phyloP scores from a whole-genome alignment of 2,329 filamentous ascomycete genomes.

The Lomentospora prolificans region DNA sequence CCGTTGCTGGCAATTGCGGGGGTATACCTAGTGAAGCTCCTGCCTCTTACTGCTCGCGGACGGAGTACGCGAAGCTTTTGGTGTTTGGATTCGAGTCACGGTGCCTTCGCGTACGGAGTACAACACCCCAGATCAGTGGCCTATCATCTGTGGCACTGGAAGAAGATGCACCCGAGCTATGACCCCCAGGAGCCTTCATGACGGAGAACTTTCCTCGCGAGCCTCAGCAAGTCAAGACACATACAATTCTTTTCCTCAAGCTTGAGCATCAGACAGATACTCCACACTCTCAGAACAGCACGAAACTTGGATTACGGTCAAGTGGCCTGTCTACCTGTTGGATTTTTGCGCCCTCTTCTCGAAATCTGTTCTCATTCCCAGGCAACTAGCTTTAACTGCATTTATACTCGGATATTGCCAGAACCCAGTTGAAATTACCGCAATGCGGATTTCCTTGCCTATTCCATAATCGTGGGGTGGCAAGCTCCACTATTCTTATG shows the following conservation, averaged over 20 bases:
- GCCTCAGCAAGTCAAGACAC: too few relatives aligned
- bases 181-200: neutral
- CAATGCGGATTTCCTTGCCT: neutral
- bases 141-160: slow-evolving; percentile 1
- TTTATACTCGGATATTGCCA: neutral
- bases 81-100: neutral
- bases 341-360: neutral
- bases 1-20: too few relatives aligned
- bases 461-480: neutral
- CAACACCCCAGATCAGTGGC: neutral
- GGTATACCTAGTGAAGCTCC: neutral
- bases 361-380: neutral
- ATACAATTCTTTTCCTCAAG: too few relatives aligned
- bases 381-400: neutral
- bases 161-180: slow-evolving; percentile 4
- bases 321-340: too few relatives aligned
- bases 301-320: too few relatives aligned
- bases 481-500: neutral
- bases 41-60: neutral
- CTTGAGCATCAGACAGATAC: too few relatives aligned
- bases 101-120: slow-evolving; percentile 5
- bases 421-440: neutral
- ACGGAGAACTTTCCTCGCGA: neutral
- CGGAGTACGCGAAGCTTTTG: neutral
- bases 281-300: too few relatives aligned